Conservation (phyloP, 345 rosid species). For the Populus alba region DNA sequence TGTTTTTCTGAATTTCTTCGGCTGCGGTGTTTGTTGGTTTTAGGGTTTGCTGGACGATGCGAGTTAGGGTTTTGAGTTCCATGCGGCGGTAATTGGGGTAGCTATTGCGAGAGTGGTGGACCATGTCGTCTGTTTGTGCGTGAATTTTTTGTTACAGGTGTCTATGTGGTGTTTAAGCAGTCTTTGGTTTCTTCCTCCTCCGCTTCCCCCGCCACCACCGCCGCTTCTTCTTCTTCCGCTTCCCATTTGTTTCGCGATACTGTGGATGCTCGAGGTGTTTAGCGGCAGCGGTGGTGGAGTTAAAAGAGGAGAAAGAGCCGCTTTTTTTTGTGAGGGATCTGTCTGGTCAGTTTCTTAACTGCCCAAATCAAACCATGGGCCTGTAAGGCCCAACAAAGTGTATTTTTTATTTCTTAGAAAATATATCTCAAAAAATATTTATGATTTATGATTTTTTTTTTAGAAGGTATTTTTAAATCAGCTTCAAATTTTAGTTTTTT, state of each 20-base stretch:
- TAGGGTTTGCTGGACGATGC: slow-evolving; percentile 34
- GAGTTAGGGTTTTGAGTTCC: slow-evolving; percentile 35
- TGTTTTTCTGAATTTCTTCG: neutral
- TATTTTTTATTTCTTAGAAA: too few relatives aligned
- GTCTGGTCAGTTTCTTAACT: neutral
- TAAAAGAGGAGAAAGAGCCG: neutral
- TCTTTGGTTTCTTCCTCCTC: slow-evolving; percentile 28
- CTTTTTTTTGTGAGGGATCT: neutral
- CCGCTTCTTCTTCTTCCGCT: slow-evolving; percentile 36
- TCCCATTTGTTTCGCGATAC: slow-evolving; percentile 1
- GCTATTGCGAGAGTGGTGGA: slow-evolving; percentile 48
- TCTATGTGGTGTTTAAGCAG: slow-evolving; percentile 42
- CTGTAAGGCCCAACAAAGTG: neutral
- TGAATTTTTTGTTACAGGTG: slow-evolving; percentile 25
- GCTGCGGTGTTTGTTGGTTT: neutral
- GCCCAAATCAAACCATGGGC: neutral
- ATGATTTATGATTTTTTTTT: too few relatives aligned
- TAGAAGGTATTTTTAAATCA: too few relatives aligned
- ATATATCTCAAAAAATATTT: too few relatives aligned
- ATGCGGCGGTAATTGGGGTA: slow-evolving; percentile 44
- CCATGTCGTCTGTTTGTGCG: slow-evolving; percentile 55
- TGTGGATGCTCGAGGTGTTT: neutral
- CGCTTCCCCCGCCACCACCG: slow-evolving; percentile 29
- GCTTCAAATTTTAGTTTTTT: too few relatives aligned
- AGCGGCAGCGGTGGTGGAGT: neutral